These are phyloP conservation scores for Terfezia boudieri DNA, from an alignment of 495 filamentous ascomycete genomes.

Conservation along the genomic window DNA sequence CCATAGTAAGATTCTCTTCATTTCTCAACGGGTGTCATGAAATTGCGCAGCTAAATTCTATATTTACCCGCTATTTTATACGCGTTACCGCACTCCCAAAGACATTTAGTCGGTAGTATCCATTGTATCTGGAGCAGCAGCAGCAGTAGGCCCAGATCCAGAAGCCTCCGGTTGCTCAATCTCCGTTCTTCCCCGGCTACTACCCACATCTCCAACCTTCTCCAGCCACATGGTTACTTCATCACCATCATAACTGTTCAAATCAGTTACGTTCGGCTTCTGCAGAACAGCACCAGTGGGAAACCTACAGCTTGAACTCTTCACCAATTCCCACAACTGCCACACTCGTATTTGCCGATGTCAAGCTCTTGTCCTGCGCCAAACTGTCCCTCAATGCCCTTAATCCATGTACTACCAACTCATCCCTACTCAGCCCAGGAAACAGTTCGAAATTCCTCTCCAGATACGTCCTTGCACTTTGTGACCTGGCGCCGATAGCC, in stretches of 20 bases:
- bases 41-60: no score
- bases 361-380: conserved; percentile 91
- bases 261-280: neutral
- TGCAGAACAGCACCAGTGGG: neutral
- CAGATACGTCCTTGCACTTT: conserved; percentile 92
- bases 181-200: conserved; percentile 20
- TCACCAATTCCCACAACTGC: conserved; percentile 57
- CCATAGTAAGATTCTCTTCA: no score
- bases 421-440: conserved; percentile 44
- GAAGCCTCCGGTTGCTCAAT: conserved; percentile 4
- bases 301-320: conserved; percentile 53
- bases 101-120: conserved; percentile 49
- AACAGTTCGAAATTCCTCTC: conserved; percentile 79
- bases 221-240: conserved; percentile 61
- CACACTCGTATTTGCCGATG: conserved; percentile 83
- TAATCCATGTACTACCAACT: conserved; percentile 75
- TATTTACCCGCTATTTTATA: no score
- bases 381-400: conserved; percentile 84
- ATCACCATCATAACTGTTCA: conserved; percentile 41
- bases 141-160: conserved; percentile 1
- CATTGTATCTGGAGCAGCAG: conserved; percentile 34
- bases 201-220: conserved; percentile 35
- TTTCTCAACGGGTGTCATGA: no score
- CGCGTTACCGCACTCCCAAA: no score
- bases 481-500: conserved; percentile 82